Percentiles rank a stretch among this genome's conserved stretches.
Evolutionary conservation across 371 early-diverging fungal genomes (phyloP).

Genomic region (Mortierella sp.): DNA sequence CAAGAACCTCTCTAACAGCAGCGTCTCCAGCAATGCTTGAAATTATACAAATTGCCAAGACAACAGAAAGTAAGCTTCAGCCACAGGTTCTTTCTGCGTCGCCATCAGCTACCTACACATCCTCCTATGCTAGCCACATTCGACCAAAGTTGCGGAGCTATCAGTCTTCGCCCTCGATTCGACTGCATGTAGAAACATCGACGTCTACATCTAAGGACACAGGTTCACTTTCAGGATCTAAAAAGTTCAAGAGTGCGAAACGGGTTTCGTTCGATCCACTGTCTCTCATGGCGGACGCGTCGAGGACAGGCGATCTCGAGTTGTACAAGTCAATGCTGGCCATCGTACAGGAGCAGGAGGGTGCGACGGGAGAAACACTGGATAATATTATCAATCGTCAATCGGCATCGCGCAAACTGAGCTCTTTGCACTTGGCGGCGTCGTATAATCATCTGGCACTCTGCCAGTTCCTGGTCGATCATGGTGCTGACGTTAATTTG

Average conservation of each 20-base stretch:
- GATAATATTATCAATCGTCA: constrained; percentile 42
- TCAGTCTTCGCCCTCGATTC: constrained; percentile 48
- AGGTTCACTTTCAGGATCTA: constrained; percentile 2
- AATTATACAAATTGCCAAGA: not conserved
- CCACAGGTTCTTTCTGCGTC: not conserved
- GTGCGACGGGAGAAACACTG: constrained; percentile 28
- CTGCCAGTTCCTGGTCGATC: constrained; percentile 59
- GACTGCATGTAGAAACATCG: constrained; percentile 15
- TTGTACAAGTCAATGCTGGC: constrained; percentile 27
- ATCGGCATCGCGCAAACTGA: constrained; percentile 58
- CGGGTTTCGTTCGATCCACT: constrained; percentile 54
- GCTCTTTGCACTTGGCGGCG: constrained; percentile 68
- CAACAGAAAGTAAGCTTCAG: not conserved
- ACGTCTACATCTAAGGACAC: constrained; percentile 9
- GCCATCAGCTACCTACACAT: not conserved
- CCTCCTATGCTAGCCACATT: constrained; percentile 27
- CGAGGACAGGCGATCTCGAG: constrained; percentile 51
- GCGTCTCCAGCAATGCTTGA: not conserved
- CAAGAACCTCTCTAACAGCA: no score
- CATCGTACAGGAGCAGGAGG: constrained; percentile 15
- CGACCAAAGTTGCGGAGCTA: constrained; percentile 45
- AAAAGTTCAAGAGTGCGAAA: constrained; percentile 25
- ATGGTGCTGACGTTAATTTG: constrained; percentile 59
- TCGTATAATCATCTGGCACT: constrained; percentile 64
- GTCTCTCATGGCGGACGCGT: constrained; percentile 53